Evolutionary conservation across 805 yeast species (phyloP), one percentile per base, ranked within the genome.

Genomic region (Pichia cephalocereana): DNA sequence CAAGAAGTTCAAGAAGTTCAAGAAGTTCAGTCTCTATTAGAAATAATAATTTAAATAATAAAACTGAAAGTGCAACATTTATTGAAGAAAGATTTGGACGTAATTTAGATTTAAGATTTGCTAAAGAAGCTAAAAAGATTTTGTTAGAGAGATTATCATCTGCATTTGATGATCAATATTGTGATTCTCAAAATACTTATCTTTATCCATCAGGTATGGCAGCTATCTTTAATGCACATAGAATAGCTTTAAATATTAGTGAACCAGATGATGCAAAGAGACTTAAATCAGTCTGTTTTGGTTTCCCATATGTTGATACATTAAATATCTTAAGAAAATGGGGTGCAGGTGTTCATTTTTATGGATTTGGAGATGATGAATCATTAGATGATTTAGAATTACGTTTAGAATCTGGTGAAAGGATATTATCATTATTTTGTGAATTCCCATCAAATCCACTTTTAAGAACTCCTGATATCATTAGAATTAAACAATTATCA

Each of bases 401-500:
- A 7, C 68, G 75, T 44, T 72, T 93, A 49, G 77, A 74, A 47
- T 52, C 75, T 0, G 89, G 89, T 17, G 82, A 78, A 54, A 77
- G 74, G 50, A 79, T 86, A n/a, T 63, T 86, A 55, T 86, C 86
- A 0, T 73, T 93, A 38, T 86, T 87, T 61, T 84, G 96, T 62
- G 99, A 93, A 65, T 83, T 95, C 52, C 99, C 99, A 1, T 84
- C 96, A 0, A 90, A 90, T 64, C 98, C 98, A n/a, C 69, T 90
- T 51, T 70, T 95, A 52, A 84, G 80, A 59, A 84, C 96, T 41
- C 96, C 96, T 1, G 79, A 95, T 62, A 68, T 93, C 58, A 62
- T 63, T 40, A 76, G 80, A 56, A 76, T 89, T 50, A 75, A 83
- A 48, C 61, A 72, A 47, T 71, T 93, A 47, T 80, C 95, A 4